Evolutionary conservation across 176 grass and related monocot species (phyloP).

Genomic region (Elymus sibiricus): DNA sequence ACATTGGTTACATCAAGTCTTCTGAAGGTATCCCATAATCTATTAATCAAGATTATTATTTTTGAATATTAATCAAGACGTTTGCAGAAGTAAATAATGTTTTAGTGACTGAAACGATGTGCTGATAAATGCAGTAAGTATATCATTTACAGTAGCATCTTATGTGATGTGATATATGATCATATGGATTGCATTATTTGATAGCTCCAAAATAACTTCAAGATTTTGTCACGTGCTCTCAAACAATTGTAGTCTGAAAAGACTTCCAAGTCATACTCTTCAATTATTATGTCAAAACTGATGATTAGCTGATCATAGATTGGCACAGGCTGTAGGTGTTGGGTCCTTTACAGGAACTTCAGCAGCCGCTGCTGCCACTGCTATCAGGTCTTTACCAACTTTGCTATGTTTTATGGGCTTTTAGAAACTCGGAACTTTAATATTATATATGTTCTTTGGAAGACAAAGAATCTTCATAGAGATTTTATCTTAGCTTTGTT

Average conservation of each 20-base stretch:
- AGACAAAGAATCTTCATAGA: background rate
- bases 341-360: slow-evolving; percentile 77
- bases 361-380: slow-evolving; percentile 87
- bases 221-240: background rate
- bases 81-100: background rate
- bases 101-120: background rate
- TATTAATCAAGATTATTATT: background rate
- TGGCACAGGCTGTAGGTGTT: slow-evolving; percentile 90
- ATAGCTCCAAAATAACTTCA: background rate
- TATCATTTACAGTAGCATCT: background rate
- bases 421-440: background rate
- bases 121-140: background rate
- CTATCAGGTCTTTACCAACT: slow-evolving; percentile 68
- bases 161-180: slow-evolving; percentile 3
- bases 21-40: slow-evolving; percentile 56
- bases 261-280: slow-evolving; percentile 22
- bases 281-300: slow-evolving; percentile 7
- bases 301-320: slow-evolving; percentile 43
- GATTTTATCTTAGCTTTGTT: background rate
- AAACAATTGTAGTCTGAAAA: background rate
- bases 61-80: background rate
- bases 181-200: background rate
- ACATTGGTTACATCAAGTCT: slow-evolving; percentile 90
- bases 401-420: background rate
- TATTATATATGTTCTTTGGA: background rate